Evolutionary conservation across 2,329 filamentous ascomycete genomes (phyloP).

Genomic region (Exophiala mesophila): DNA sequence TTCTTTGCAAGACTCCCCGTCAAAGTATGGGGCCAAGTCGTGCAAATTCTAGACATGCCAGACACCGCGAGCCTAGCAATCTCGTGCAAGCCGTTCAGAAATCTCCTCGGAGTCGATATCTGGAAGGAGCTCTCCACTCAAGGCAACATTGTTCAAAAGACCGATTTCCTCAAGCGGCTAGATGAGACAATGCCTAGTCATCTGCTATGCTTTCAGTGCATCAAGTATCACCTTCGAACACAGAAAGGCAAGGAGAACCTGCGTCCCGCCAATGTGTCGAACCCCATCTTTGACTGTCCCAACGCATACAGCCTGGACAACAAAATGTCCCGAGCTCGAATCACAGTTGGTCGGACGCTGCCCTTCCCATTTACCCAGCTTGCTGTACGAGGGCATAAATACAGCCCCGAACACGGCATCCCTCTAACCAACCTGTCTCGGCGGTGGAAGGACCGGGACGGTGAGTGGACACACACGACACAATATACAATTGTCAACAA

Average conservation of each 20-base stretch:
- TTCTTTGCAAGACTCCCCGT: slow-evolving; percentile 43
- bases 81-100: slow-evolving; percentile 44
- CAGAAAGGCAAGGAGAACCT: slow-evolving; percentile 51
- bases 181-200: slow-evolving; percentile 51
- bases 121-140: slow-evolving; percentile 33
- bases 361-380: slow-evolving; percentile 58
- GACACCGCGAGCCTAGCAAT: slow-evolving; percentile 49
- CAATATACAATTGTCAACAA: slow-evolving; percentile 52
- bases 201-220: slow-evolving; percentile 57
- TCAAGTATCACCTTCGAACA: slow-evolving; percentile 50
- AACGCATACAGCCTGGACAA: slow-evolving; percentile 46
- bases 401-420: slow-evolving; percentile 47
- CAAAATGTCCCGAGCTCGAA: slow-evolving; percentile 47
- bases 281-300: slow-evolving; percentile 55
- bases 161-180: slow-evolving; percentile 49
- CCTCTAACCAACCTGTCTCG: slow-evolving; percentile 44
- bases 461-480: slow-evolving; percentile 51
- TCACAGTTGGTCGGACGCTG: slow-evolving; percentile 52
- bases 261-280: slow-evolving; percentile 49
- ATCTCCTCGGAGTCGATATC: slow-evolving; percentile 38
- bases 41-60: slow-evolving; percentile 38
- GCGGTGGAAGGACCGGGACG: slow-evolving; percentile 47
- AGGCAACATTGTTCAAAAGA: slow-evolving; percentile 42
- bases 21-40: slow-evolving; percentile 44
- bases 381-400: slow-evolving; percentile 46